Evolutionary conservation across 2,329 filamentous ascomycete genomes (phyloP), one percentile per base, ranked within the genome.

Genomic region (Pseudocercospora ulei): DNA sequence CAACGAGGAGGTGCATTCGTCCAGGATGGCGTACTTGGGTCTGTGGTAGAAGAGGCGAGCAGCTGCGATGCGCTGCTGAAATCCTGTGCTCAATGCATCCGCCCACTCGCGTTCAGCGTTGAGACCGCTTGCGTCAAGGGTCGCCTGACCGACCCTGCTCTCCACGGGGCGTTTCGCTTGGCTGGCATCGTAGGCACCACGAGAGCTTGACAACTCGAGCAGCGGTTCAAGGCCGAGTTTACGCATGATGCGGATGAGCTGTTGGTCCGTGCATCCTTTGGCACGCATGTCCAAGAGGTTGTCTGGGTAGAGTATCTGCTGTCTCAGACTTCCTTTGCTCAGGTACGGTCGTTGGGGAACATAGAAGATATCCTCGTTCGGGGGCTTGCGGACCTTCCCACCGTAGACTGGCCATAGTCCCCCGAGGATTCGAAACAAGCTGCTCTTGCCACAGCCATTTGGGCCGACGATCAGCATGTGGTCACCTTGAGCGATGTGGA

Each of bases 361-460:
- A 65, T 98, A 98, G 65, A 96, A 98, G 58, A 98, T 96, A 58
- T 90, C 82, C 50, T 83, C 78, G 55, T 88, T 90, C 1, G 82
- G 78, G 1, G 90, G 90, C 61, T 96, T 96, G 55, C 84, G 73
- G 12, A 98, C 90, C 1, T 76, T 85, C 35, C 90, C 90, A 49
- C 90, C 88, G 62, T 98, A 98, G 7, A 96, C 90, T 9, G 90
- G 90, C 90, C 90, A 98, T 2, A 98, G 70, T 0, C 90, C 90
- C 45, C 90, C 90, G 1, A 98, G 74, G 51, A 98, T 98, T 23
- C 90, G 79, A 73, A 98, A 98, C 2, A 98, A 72, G 9, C 82
- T 92, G 0, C 85, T 94, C 63, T 98, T 98, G 26, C 90, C 90
- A 61, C 90, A 98, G 23, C 90, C 90, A 59, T 98, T 98, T 13